Evolutionary conservation across 2,329 filamentous ascomycete genomes (phyloP).

Genomic region (Paecilomyces sp.): DNA sequence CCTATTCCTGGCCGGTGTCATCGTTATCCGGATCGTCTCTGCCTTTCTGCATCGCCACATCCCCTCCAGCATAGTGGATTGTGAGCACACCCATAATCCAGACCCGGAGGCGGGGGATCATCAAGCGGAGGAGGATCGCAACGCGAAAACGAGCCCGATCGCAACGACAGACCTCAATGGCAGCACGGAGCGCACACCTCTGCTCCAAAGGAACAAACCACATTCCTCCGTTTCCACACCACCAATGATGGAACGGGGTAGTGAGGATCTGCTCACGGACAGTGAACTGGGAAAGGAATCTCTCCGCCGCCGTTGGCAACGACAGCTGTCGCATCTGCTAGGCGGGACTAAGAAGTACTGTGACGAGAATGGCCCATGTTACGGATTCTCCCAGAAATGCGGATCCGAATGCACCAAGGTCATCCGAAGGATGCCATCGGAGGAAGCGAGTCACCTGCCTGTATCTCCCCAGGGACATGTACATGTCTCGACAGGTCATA

Average conservation of each 20-base stretch:
- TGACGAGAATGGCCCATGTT: slow-evolving; percentile 53
- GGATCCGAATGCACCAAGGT: slow-evolving; percentile 54
- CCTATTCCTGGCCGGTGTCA: slow-evolving; percentile 41
- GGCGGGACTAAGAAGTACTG: slow-evolving; percentile 44
- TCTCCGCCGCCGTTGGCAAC: slow-evolving; percentile 26
- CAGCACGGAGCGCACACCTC: slow-evolving; percentile 22
- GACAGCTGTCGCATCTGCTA: slow-evolving; percentile 45
- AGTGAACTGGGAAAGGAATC: slow-evolving; percentile 20
- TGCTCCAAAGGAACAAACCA: slow-evolving; percentile 12
- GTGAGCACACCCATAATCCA: slow-evolving; percentile 38
- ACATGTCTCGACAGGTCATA: background rate
- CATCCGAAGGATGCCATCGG: slow-evolving; percentile 13
- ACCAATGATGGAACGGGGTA: slow-evolving; percentile 5
- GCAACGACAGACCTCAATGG: slow-evolving; percentile 5
- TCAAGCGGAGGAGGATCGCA: slow-evolving; percentile 9
- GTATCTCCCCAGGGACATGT: background rate
- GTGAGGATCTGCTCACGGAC: slow-evolving; percentile 10
- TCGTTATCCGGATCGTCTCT: slow-evolving; percentile 40
- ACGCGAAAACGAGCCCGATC: background rate
- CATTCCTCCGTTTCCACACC: slow-evolving; percentile 16
- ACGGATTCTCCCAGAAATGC: slow-evolving; percentile 55
- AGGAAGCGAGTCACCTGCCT: background rate
- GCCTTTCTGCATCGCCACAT: slow-evolving; percentile 40
- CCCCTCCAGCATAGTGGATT: slow-evolving; percentile 44
- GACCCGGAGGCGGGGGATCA: slow-evolving; percentile 24